phyloP scores from a whole-genome alignment of 345 rosid species.

The Eucalyptus marginata region DNA sequence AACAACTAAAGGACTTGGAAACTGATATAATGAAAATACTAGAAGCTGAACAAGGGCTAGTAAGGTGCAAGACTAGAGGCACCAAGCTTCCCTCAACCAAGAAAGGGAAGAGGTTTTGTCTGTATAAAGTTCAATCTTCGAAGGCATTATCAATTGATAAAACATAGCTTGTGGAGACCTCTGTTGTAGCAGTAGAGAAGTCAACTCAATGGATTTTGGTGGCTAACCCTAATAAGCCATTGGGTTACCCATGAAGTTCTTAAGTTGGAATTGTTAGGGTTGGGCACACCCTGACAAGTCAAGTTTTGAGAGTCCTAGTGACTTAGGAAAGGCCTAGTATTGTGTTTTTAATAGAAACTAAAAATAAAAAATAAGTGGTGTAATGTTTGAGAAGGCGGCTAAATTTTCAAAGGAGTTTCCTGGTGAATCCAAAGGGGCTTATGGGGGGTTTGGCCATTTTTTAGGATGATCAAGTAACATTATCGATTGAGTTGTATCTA shows the following conservation, averaged over 20 bases:
- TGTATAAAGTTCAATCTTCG: too few species aligned
- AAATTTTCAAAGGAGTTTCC: neutral
- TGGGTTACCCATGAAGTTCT: neutral
- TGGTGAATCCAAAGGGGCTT: neutral
- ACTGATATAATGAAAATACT: too few species aligned
- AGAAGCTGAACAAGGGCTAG: too few species aligned
- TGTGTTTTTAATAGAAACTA: too few species aligned
- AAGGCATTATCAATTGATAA: neutral
- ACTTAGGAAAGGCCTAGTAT: neutral
- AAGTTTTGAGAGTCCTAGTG: neutral
- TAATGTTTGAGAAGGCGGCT: neutral
- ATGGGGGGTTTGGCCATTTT: neutral
- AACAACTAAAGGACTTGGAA: too few species aligned
- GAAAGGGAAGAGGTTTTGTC: too few species aligned
- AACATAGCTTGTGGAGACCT: neutral
- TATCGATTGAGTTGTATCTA: neutral
- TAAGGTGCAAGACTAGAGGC: too few species aligned
- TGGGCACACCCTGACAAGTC: neutral
- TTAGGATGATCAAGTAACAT: neutral
- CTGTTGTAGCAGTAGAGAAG: neutral
- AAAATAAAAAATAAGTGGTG: too few species aligned
- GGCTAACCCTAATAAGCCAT: accelerated
- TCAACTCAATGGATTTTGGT: neutral
- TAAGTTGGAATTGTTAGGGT: too few species aligned
- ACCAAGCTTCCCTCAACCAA: too few species aligned